These are phyloP conservation scores for Papiliotrema laurentii DNA, from an alignment of 1,284 basidiomycete species.

Conservation along the genomic window DNA sequence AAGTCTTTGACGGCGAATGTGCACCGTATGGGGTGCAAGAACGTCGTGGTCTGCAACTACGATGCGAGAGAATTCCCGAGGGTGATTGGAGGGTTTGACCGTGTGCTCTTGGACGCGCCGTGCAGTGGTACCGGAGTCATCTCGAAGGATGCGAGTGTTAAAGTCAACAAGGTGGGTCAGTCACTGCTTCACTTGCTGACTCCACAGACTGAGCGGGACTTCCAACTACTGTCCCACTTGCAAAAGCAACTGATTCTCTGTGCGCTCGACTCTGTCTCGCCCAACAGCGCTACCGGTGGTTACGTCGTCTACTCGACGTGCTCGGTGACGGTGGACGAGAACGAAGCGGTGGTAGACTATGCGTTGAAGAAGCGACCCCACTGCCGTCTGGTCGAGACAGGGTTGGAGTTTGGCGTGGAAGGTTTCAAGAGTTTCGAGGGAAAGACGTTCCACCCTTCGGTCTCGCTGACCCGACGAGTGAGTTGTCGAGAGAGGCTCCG, in stretches of 20 bases:
- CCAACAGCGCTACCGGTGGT: constrained; percentile 85
- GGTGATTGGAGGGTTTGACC: constrained; percentile 97
- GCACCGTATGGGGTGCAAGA: constrained; percentile 95
- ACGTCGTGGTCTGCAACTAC: constrained; percentile 95
- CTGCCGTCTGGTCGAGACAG: constrained; percentile 87
- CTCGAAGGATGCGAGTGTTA: constrained; percentile 94
- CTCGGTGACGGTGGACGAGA: constrained; percentile 96
- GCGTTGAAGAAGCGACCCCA: constrained; percentile 96
- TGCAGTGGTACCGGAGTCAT: constrained; percentile 99
- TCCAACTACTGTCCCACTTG: constrained; percentile 87
- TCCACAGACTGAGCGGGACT: constrained; percentile 84
- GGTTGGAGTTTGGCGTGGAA: constrained; percentile 86
- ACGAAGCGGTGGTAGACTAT: constrained; percentile 97
- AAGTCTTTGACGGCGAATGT: constrained; percentile 97
- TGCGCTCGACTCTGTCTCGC: constrained; percentile 91
- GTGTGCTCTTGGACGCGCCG: constrained; percentile 93
- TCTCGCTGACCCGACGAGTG: constrained; percentile 71
- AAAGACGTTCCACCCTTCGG: constrained; percentile 74
- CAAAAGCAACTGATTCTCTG: constrained; percentile 99
- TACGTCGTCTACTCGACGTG: constrained; percentile 98
- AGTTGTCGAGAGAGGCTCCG: constrained; percentile 2
- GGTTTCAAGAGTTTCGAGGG: constrained; percentile 88
- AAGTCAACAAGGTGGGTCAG: constrained; percentile 84
- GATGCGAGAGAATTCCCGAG: constrained; percentile 99
- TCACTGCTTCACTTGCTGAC: constrained; percentile 4